These are phyloP conservation scores for Aphanomyces euteiches DNA, from an alignment of 352 stramenopile genomes.

Conservation along the genomic window DNA sequence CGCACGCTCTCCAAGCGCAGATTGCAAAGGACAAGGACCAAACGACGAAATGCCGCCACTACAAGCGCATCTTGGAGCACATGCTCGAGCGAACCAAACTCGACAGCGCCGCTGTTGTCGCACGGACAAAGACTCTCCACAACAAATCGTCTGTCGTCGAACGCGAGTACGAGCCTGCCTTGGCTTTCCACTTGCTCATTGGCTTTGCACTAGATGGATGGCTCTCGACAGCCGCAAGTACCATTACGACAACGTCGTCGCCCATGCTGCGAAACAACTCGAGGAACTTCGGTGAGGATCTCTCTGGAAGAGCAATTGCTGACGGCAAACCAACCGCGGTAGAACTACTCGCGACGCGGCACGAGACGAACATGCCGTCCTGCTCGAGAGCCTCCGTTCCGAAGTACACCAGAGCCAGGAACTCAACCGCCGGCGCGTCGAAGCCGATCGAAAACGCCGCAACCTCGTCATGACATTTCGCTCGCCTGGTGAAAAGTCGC, in stretches of 20 bases:
- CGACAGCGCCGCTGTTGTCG: conserved; percentile 34
- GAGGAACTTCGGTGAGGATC: background rate
- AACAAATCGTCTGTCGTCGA: conserved; percentile 35
- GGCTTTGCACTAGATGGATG: background rate
- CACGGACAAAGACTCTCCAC: conserved; percentile 41
- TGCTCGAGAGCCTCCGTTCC: conserved; percentile 3
- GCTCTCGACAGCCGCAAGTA: conserved; percentile 10
- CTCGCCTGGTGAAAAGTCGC: conserved; percentile 21
- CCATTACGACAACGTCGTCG: background rate
- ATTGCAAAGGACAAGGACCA: conserved; percentile 41
- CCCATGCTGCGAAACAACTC: background rate
- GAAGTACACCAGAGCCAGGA: conserved; percentile 29
- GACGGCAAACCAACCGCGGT: background rate
- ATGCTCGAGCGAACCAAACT: conserved; percentile 45
- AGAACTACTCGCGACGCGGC: background rate
- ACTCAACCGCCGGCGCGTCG: conserved; percentile 32
- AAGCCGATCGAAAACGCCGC: conserved; percentile 15
- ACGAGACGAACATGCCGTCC: background rate
- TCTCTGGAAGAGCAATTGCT: too few relatives aligned
- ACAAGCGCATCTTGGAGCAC: conserved; percentile 53
- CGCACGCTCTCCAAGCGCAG: background rate
- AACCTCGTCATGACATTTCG: conserved; percentile 13
- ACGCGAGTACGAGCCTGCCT: background rate
- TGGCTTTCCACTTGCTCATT: background rate
- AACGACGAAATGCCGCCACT: conserved; percentile 42